Base-by-base conservation (phyloP, 768 basidiomycete genomes). In the Termitomyces heimii region DNA sequence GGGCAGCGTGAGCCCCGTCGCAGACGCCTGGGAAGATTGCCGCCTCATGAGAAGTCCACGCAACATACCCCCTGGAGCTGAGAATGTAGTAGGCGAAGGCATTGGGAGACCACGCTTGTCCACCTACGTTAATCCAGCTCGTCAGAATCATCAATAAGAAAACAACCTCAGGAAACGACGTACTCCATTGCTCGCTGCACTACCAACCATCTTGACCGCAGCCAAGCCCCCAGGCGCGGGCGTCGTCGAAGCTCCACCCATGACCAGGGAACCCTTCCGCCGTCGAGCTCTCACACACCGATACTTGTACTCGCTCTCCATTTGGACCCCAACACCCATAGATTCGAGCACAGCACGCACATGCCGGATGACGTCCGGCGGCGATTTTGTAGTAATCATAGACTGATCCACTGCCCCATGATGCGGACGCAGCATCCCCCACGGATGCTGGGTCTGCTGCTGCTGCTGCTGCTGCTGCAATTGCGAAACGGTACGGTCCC, bases 381-480 rank as follows among this genome's bases (percentile, higher is more conserved):
- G 94, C 9, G 85, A 76, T 22, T 84, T 80, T 3, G 86, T 92
- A 34, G 96, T 97, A 64, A 98, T 82, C 53, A 86, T 94, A 28
- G 85, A 84, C 69, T 89, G 88, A 68, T 98, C 97, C 31, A 98
- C 89, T 2, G 95, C 86, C 60, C 95, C 96, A 63, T 92, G 89
- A 67, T 98, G 96, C 42, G 90, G 82, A 12, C 94, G 84, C 40
- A 98, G 71, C 52, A 78, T 79, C 39, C 80, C 80, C 68, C 70
- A 65, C 60, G 66, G 53, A 20, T 59, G 58, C 26, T 51, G 60
- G 1, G 18, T 7, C 46, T 24, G 68, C 3, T 32, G 35, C 34
- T 52, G 60, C 18, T 29, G 44, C 7, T 6, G 42, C 16, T 26
- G 53, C 12, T 43, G 60, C 46, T 22, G 67, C 65, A 5, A 70